phyloP scores from a whole-genome alignment of 2,329 filamentous ascomycete species.

The Fusarium poae region DNA sequence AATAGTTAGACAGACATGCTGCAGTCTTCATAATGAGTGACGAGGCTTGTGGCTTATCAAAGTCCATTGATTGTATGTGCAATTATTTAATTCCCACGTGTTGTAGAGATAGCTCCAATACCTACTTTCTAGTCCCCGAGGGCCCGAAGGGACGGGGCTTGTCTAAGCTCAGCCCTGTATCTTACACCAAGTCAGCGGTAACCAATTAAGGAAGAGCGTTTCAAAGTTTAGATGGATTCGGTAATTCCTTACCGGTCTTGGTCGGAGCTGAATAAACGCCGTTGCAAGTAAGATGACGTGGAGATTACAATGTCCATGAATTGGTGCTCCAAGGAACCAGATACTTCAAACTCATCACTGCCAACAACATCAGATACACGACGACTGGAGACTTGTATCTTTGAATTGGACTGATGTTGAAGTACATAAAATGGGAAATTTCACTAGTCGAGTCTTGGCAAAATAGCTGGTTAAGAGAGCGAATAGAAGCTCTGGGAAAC shows the following conservation, averaged over 20 bases:
- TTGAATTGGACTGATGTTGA: neutral
- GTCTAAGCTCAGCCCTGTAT: constrained; percentile 30
- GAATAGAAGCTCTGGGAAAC: neutral
- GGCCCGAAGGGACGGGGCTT: constrained; percentile 6
- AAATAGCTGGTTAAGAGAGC: neutral
- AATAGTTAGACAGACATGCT: neutral
- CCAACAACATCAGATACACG: neutral
- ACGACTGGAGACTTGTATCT: neutral
- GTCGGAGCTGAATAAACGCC: constrained; percentile 7
- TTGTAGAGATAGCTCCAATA: neutral
- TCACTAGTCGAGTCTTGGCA: neutral
- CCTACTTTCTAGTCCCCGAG: neutral
- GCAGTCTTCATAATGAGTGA: neutral
- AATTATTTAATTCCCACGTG: neutral
- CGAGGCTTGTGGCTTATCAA: neutral
- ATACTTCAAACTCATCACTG: neutral
- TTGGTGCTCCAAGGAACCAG: neutral
- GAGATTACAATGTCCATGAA: neutral
- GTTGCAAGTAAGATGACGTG: neutral
- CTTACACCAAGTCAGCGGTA: neutral
- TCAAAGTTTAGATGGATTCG: neutral
- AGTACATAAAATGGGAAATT: neutral
- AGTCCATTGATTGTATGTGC: neutral
- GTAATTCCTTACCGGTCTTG: constrained; percentile 1
- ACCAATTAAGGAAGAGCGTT: constrained; percentile 7